Conservation (phyloP, 2,329 filamentous ascomycete species). For the Lizonia empirigonia region DNA sequence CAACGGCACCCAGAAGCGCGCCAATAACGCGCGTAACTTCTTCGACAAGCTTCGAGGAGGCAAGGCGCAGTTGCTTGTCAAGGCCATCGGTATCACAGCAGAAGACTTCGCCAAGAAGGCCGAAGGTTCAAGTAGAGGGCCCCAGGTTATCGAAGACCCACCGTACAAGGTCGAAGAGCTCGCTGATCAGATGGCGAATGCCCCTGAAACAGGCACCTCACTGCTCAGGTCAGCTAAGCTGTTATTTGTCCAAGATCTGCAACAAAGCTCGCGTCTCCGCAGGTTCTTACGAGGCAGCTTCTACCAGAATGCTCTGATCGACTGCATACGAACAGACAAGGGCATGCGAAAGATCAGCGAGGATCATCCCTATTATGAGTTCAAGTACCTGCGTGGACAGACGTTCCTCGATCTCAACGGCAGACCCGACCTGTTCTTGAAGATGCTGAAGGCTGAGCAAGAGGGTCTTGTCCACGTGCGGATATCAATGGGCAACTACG, state of each 20-base stretch:
- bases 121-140: conserved; percentile 74
- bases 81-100: conserved; percentile 86
- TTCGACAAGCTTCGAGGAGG: conserved; percentile 85
- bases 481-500: conserved; percentile 75
- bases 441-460: conserved; percentile 97
- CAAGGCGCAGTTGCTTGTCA: conserved; percentile 80
- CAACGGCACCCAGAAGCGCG: conserved; percentile 75
- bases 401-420: conserved; percentile 80
- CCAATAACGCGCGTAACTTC: conserved; percentile 78
- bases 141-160: conserved; percentile 74
- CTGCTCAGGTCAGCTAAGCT: conserved; percentile 80
- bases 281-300: conserved; percentile 83
- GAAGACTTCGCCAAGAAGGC: conserved; percentile 89
- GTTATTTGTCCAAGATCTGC: conserved; percentile 90
- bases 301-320: conserved; percentile 82
- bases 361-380: conserved; percentile 93
- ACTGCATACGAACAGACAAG: conserved; percentile 91
- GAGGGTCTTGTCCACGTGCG: conserved; percentile 89
- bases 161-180: conserved; percentile 80
- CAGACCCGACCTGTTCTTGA: conserved; percentile 86
- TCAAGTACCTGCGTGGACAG: conserved; percentile 94
- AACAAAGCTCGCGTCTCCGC: conserved; percentile 84
- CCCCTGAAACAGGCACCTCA: conserved; percentile 67
- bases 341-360: conserved; percentile 92
- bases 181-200: conserved; percentile 70